A percentile compares a stretch with the other conserved stretches of the same genome.
phyloP scores from a whole-genome alignment of 1,139 yeast species.

The Pichia sp. region DNA sequence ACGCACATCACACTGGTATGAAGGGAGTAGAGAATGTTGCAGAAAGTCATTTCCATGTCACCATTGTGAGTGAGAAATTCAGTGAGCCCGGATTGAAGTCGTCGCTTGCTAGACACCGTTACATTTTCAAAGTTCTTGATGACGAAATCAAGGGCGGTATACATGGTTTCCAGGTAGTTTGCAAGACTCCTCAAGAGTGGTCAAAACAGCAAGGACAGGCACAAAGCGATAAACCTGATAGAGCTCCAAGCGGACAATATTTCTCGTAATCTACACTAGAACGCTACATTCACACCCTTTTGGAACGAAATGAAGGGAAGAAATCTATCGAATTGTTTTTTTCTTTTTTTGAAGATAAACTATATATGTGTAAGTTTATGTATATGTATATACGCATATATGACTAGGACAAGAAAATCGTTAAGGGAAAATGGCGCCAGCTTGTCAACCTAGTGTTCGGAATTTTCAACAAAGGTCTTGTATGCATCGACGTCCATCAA shows the following conservation, averaged over 20 bases:
- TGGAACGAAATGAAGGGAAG: background rate
- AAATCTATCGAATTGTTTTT: background rate
- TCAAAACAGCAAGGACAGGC: constrained; percentile 22
- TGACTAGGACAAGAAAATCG: background rate
- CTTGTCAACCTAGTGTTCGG: constrained; percentile 25
- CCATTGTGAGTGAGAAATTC: constrained; percentile 68
- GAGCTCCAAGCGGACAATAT: constrained; percentile 9
- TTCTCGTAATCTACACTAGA: background rate
- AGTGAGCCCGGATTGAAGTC: constrained; percentile 60
- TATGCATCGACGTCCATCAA: constrained; percentile 57
- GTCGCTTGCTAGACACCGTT: constrained; percentile 57
- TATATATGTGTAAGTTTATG: background rate
- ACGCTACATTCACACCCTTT: background rate
- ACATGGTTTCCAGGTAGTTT: constrained; percentile 84
- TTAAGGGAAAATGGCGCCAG: background rate
- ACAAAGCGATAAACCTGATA: background rate
- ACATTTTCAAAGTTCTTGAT: constrained; percentile 62
- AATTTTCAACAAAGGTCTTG: constrained; percentile 53
- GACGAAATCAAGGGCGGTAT: constrained; percentile 50
- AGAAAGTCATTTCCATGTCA: constrained; percentile 80
- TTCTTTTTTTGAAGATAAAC: background rate
- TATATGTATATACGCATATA: background rate
- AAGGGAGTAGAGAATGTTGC: constrained; percentile 65
- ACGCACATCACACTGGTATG: constrained; percentile 84
- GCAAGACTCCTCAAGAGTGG: constrained; percentile 69